Conservation (phyloP, 225 moss, liverwort and hornwort genomes). For the Asterella californica region DNA sequence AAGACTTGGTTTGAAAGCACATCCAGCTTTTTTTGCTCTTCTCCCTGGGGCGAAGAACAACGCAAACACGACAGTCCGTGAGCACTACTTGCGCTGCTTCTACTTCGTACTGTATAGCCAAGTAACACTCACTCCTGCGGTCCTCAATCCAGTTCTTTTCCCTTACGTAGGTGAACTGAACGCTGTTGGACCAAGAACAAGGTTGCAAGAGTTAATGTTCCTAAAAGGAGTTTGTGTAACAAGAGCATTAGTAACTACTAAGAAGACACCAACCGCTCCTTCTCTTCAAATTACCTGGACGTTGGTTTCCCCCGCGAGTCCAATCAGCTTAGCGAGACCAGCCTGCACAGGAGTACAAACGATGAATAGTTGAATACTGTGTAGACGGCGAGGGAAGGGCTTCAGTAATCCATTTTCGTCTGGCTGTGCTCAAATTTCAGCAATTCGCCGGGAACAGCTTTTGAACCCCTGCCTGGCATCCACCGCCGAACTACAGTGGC, state of each 20-base stretch:
- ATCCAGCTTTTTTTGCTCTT: constrained; percentile 98
- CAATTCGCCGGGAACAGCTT: no score
- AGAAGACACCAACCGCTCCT: background rate
- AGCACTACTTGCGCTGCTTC: background rate
- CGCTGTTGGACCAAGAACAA: no score
- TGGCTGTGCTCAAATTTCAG: no score
- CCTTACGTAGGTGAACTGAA: no score
- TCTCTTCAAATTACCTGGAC: constrained; percentile 56
- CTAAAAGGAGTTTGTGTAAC: no score
- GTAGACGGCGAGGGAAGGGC: background rate
- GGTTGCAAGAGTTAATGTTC: no score
- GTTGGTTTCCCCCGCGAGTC: constrained; percentile 93
- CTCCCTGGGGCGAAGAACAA: constrained; percentile 57
- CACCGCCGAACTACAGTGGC: background rate
- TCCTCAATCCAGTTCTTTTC: background rate
- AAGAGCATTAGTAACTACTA: no score
- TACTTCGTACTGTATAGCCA: background rate
- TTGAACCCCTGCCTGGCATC: background rate
- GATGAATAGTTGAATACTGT: background rate
- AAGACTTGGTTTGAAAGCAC: constrained; percentile 95
- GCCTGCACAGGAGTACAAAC: constrained; percentile 50
- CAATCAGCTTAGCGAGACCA: constrained; percentile 91
- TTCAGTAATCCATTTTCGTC: no score
- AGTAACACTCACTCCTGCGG: background rate
- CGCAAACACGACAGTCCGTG: background rate